phyloP scores from a whole-genome alignment of 208 protist genomes.

The Leishmania martiniquensis region DNA sequence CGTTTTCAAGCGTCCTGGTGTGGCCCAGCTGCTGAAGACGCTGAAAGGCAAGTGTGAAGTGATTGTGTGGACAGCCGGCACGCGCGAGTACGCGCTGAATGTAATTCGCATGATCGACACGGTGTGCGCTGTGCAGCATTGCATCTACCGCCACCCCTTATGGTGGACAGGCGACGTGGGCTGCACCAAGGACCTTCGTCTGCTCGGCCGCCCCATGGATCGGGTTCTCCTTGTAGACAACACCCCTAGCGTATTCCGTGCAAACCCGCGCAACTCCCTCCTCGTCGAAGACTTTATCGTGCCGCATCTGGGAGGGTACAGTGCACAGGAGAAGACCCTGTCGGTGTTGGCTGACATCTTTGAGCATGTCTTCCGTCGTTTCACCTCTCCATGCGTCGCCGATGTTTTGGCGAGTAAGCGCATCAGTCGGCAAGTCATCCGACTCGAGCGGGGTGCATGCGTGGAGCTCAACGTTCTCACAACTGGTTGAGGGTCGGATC shows the following conservation, averaged over 20 bases:
- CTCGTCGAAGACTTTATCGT: constrained; percentile 76
- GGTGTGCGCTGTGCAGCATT: constrained; percentile 50
- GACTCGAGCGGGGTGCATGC: constrained; percentile 17
- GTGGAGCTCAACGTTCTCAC: constrained; percentile 36
- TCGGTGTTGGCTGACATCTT: constrained; percentile 44
- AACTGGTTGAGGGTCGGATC: background rate
- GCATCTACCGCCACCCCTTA: constrained; percentile 74
- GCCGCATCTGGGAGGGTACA: constrained; percentile 14
- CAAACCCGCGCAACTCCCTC: constrained; percentile 74
- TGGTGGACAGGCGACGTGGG: constrained; percentile 73
- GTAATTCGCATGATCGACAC: constrained; percentile 78
- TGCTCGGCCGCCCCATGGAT: constrained; percentile 82
- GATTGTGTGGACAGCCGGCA: constrained; percentile 89
- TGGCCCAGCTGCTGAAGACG: constrained; percentile 56
- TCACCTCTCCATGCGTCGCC: constrained; percentile 18
- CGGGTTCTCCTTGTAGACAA: constrained; percentile 85
- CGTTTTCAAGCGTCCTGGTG: constrained; percentile 64
- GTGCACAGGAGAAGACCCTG: constrained; percentile 40
- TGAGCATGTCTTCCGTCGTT: constrained; percentile 36
- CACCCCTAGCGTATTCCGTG: constrained; percentile 78
- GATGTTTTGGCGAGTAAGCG: constrained; percentile 43
- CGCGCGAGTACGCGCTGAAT: constrained; percentile 68
- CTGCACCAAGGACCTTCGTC: constrained; percentile 83
- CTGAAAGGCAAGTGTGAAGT: constrained; percentile 74
- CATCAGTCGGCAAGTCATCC: constrained; percentile 23